phyloP scores from a whole-genome alignment of 2,329 filamentous ascomycete genomes.

The Pseudogymnoascus sp. region DNA sequence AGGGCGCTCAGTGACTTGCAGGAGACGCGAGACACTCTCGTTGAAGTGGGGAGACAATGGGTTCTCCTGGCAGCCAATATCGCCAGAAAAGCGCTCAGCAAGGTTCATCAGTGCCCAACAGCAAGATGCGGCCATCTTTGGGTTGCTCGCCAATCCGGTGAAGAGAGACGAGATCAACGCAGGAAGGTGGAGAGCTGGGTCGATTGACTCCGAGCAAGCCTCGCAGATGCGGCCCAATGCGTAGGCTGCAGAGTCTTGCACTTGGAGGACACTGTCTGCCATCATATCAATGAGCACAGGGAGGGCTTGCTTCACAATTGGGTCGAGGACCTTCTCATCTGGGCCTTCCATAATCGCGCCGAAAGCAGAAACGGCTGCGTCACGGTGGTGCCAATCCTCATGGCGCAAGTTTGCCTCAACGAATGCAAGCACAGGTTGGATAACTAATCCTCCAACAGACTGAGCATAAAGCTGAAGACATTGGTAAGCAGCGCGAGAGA shows the following conservation, averaged over 20 bases:
- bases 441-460: slow-evolving; percentile 76
- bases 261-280: slow-evolving; percentile 79
- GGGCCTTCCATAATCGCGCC: slow-evolving; percentile 98
- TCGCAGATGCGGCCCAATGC: slow-evolving; percentile 94
- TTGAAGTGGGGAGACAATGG: slow-evolving; percentile 87
- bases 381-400: slow-evolving; percentile 90
- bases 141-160: slow-evolving; percentile 77
- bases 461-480: slow-evolving; percentile 93
- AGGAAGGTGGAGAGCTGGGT: slow-evolving; percentile 73
- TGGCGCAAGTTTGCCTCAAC: slow-evolving; percentile 84
- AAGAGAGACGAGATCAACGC: slow-evolving; percentile 83
- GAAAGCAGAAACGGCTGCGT: slow-evolving; percentile 94
- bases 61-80: slow-evolving; percentile 68
- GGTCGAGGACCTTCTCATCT: slow-evolving; percentile 83
- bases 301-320: slow-evolving; percentile 91
- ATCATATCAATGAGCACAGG: slow-evolving; percentile 86
- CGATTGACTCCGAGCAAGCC: slow-evolving; percentile 83
- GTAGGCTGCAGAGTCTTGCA: slow-evolving; percentile 93
- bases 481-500: slow-evolving; percentile 90
- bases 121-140: slow-evolving; percentile 96
- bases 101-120: slow-evolving; percentile 99
- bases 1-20: slow-evolving; percentile 73
- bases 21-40: slow-evolving; percentile 75
- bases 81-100: slow-evolving; percentile 88
- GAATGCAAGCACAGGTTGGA: slow-evolving; percentile 78